Evolutionary conservation across 2,329 filamentous ascomycete species (phyloP).

Genomic region (Pseudopithomyces chartarum): DNA sequence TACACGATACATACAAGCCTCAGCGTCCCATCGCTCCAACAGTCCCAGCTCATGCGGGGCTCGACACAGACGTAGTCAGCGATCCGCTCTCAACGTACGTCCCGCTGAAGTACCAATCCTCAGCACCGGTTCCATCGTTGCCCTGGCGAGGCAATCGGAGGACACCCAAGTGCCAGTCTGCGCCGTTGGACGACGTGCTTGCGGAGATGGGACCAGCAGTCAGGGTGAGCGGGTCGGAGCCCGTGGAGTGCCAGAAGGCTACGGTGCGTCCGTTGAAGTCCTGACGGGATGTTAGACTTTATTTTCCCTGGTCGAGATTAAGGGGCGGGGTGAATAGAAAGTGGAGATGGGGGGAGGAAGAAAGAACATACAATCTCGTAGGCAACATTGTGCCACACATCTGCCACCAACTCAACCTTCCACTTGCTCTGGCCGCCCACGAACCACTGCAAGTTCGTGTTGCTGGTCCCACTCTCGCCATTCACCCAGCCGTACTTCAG

Average conservation of each 20-base stretch:
- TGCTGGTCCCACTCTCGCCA: conserved; percentile 55
- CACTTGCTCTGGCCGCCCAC: conserved; percentile 65
- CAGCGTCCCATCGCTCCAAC: neutral
- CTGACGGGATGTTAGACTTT: conserved; percentile 19
- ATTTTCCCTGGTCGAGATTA: neutral
- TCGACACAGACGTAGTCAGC: conserved; percentile 40
- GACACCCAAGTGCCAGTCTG: conserved; percentile 75
- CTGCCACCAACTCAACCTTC: conserved; percentile 64
- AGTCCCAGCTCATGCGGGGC: conserved; percentile 16
- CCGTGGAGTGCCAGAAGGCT: conserved; percentile 72
- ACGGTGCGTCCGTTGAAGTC: conserved; percentile 68
- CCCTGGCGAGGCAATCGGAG: conserved; percentile 66
- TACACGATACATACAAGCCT: neutral
- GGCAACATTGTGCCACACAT: conserved; percentile 75
- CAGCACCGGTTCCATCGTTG: conserved; percentile 56
- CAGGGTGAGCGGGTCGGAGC: conserved; percentile 60
- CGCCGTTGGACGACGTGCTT: conserved; percentile 68
- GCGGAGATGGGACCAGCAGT: conserved; percentile 65
- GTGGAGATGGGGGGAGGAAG: neutral
- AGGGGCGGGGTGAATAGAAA: neutral
- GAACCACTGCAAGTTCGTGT: conserved; percentile 67
- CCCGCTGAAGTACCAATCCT: conserved; percentile 75
- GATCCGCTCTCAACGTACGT: conserved; percentile 70
- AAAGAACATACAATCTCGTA: conserved; percentile 65
- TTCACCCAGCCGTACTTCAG: conserved; percentile 70